A percentile compares a stretch with the other conserved stretches of the same genome.
Conservation (phyloP, 805 yeast species). For the Myxozyma neotropica region DNA sequence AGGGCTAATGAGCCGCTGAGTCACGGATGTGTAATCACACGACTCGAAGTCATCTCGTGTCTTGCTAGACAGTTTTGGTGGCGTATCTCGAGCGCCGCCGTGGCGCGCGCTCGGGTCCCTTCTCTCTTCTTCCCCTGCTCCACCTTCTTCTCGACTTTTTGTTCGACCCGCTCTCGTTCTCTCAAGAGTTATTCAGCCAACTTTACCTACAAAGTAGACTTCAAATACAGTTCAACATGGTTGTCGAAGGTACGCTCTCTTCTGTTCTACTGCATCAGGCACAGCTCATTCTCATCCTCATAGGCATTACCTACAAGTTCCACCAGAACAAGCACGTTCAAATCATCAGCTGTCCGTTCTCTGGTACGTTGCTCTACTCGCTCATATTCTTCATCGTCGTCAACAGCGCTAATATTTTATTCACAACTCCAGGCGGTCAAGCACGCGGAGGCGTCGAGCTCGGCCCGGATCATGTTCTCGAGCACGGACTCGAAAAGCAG, state of each 20-base stretch:
- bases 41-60: not conserved
- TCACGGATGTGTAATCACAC: not conserved
- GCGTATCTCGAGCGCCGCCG: conserved; percentile 7
- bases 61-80: not conserved
- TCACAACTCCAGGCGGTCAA: conserved; percentile 71
- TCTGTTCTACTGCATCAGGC: not conserved
- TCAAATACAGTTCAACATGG: not conserved
- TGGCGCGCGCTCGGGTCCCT: conserved; percentile 10
- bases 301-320: conserved; percentile 44
- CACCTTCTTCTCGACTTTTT: not conserved
- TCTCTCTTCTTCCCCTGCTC: no score
- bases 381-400: no score
- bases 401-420: not conserved
- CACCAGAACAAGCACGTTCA: conserved; percentile 59
- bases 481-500: conserved; percentile 68
- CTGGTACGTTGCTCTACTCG: conserved; percentile 41
- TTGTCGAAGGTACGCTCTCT: conserved; percentile 4
- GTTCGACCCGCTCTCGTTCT: not conserved
- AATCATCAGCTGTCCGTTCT: conserved; percentile 87
- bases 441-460: conserved; percentile 90
- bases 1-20: no score
- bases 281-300: not conserved
- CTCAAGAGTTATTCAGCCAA: no score
- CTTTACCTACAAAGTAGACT: no score
- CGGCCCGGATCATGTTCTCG: conserved; percentile 82